phyloP scores from a whole-genome alignment of 2,329 filamentous ascomycete genomes.

The Ophiostoma sp. region DNA sequence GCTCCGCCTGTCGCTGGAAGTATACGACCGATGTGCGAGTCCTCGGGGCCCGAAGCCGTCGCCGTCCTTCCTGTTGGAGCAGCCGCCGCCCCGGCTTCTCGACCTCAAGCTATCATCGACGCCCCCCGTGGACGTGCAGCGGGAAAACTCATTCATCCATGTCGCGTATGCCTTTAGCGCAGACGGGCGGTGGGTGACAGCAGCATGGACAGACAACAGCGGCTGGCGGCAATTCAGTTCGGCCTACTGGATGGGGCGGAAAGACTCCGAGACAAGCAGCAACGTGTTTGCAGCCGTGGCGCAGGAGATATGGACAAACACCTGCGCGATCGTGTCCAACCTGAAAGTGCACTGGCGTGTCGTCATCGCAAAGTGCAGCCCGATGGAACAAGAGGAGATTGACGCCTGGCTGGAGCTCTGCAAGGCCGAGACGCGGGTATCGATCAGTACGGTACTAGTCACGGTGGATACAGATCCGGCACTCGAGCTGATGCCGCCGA shows the following conservation, averaged over 20 bases:
- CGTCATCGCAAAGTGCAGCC: conserved; percentile 65
- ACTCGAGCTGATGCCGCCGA: conserved; percentile 56
- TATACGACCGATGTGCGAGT: conserved; percentile 67
- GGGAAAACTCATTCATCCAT: conserved; percentile 76
- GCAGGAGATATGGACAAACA: conserved; percentile 72
- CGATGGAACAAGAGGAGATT: conserved; percentile 62
- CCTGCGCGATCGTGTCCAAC: conserved; percentile 63
- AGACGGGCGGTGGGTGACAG: conserved; percentile 72
- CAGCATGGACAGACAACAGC: conserved; percentile 73
- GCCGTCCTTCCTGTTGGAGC: conserved; percentile 67
- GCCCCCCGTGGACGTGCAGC: conserved; percentile 66
- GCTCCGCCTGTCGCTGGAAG: conserved; percentile 61
- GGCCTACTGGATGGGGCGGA: conserved; percentile 64
- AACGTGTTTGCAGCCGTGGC: conserved; percentile 58
- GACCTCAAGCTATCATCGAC: conserved; percentile 66
- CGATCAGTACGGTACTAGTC: conserved; percentile 53
- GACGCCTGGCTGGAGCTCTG: conserved; percentile 53
- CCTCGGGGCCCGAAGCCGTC: conserved; percentile 55
- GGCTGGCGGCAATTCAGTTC: conserved; percentile 67
- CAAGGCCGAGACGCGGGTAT: conserved; percentile 46
- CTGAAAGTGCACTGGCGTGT: conserved; percentile 72
- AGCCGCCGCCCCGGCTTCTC: conserved; percentile 62
- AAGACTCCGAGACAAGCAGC: conserved; percentile 47
- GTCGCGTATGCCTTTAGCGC: conserved; percentile 71
- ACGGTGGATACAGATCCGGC: conserved; percentile 61